Base-by-base conservation (phyloP, 768 basidiomycete species). In the Mycena capillaripes region DNA sequence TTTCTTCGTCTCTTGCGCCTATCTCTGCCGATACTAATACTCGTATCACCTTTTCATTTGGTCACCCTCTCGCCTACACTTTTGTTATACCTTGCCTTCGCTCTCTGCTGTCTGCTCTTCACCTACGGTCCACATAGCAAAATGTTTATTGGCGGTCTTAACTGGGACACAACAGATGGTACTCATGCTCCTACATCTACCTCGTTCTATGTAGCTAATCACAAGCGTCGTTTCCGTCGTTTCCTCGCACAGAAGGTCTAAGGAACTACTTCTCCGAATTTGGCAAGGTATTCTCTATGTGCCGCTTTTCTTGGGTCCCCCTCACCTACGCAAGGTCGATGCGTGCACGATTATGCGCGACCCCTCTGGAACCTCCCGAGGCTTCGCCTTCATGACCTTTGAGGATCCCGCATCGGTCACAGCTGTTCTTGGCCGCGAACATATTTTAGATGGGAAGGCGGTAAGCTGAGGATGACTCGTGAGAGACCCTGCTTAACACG, bases 91-190 rank as follows among this genome's bases (percentile, higher is more conserved):
- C 71, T 73, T 63, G 65, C 73, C 62, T 73, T 64, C 67, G 71
- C 71, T 66, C 50, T 70, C 67, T 69, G 11, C 38, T 77, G 77
- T 61, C 25, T 70, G 60, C 69, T 67, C 73, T 72, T 42, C 67
- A 62, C 73, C 74, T 75, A 73, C 76, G 75, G 70, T 77, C 72
- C 67, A 75, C 76, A 75, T 89, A 95, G 95, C 82, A 96, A 96
- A 88, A 91, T 96, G 88, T 96, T 96, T 86, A 91, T 96, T 81
- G 95, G 95, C 77, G 95, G 95, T 78, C 87, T 96, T 75, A 95
- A 92, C 85, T 96, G 95, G 95, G 94, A 95, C 80, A 96, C 95
- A 79, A 93, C 92, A 84, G 95, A 95, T 87, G 95, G 95, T 95
- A 87, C 42, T 86, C 82, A 76, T 77, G 75, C 78, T 80, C 76